Evolutionary conservation across 2,329 filamentous ascomycete genomes (phyloP), one percentile per base, ranked within the genome.

Genomic region (Alternaria tenuissima): DNA sequence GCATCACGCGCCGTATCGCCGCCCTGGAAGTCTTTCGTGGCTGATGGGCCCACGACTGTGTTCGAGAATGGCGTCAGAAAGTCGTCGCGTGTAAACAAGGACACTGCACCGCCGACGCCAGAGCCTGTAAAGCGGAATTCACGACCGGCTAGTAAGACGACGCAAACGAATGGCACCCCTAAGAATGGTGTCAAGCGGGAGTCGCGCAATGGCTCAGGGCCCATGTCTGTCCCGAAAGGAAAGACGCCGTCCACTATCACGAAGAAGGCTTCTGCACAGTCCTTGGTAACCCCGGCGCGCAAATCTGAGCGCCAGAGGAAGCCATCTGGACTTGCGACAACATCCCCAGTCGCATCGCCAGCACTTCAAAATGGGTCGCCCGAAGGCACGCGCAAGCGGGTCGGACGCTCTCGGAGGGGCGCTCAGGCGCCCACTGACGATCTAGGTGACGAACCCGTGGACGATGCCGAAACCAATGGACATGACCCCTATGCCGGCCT

Each of bases 11-110:
- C 82, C 54, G 84, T 86, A 61, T 98, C 94, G 64, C 95, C 95
- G 66, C 95, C 95, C 22, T 99, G 95, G 95, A 98, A 95, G 82
- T 92, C 88, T 73, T 86, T 91, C 64, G 86, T 86, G 60, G 92
- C 91, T 41, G 91, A 96, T 28, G 95, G 95, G 0, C 95, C 95
- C 22, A 95, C 94, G 4, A 91, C 91, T 0, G 94, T 96, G 76
- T 86, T 91, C 46, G 83, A 87, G 75, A 85, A 87, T 74, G 88
- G 88, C 39, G 83, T 83, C 66, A 82, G 88, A 61, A 87, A 86
- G 76, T 89, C 88, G 44, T 85, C 86, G 49, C 81, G 88, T 68
- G 85, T 86, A 54, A 86, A 85, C 69, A 70, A 64, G 46, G 74
- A 77, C 1, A 58, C 70, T 20, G 67, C 75, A 20, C 73, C 85